Conservation (phyloP, 2,329 filamentous ascomycete genomes). For the Dothistroma septosporum region DNA sequence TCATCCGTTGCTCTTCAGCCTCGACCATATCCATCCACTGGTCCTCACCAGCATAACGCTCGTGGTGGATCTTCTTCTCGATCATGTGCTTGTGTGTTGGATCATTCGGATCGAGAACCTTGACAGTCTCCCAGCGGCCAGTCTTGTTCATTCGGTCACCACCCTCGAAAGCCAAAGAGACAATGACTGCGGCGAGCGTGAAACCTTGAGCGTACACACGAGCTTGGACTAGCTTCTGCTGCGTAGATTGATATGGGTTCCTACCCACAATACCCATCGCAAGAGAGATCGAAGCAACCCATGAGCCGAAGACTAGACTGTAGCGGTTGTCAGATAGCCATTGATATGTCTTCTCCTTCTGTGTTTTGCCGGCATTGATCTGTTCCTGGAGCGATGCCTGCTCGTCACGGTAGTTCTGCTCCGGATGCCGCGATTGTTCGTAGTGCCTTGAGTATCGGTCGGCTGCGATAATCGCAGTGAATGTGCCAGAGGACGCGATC, state of each 20-base stretch:
- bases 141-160: constrained; percentile 71
- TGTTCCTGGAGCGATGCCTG: constrained; percentile 55
- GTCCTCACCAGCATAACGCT: constrained; percentile 83
- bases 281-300: constrained; percentile 74
- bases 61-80: constrained; percentile 83
- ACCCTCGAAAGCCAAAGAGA: constrained; percentile 77
- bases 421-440: constrained; percentile 66
- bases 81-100: constrained; percentile 77
- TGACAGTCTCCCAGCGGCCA: constrained; percentile 79
- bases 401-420: constrained; percentile 62
- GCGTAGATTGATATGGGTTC: constrained; percentile 67
- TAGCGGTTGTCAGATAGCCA: constrained; percentile 82
- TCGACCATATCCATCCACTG: constrained; percentile 92
- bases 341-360: constrained; percentile 59
- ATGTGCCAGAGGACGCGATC: constrained; percentile 75
- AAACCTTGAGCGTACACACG: constrained; percentile 90
- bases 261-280: constrained; percentile 73
- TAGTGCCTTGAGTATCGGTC: constrained; percentile 69
- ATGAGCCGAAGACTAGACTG: constrained; percentile 74
- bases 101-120: constrained; percentile 74
- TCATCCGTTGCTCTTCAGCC: constrained; percentile 64
- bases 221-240: constrained; percentile 89
- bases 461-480: constrained; percentile 76
- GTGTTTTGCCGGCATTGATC: constrained; percentile 53
- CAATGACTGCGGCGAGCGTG: constrained; percentile 77